A percentile compares a stretch with the other conserved stretches of the same genome.
phyloP scores from a whole-genome alignment of 2,329 filamentous ascomycete species.

The Aspergillus sp. region DNA sequence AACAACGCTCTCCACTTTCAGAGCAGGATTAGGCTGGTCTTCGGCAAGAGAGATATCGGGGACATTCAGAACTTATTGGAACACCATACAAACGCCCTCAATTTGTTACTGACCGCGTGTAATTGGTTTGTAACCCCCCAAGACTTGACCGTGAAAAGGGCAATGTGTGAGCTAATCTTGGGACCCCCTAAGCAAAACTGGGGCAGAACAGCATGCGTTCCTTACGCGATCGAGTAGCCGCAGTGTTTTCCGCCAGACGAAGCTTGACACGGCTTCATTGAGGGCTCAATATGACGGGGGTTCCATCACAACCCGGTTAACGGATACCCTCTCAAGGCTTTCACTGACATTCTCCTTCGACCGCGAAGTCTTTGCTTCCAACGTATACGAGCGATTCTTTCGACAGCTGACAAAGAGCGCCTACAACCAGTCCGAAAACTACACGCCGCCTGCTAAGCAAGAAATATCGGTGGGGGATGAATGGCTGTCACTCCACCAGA shows the following conservation, averaged over 20 bases:
- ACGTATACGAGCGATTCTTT: conserved; percentile 3
- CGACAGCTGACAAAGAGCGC: neutral
- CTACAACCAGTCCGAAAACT: neutral
- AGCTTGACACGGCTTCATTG: neutral
- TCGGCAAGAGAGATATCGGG: conserved; percentile 2
- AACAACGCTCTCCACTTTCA: neutral
- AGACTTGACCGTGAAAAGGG: too few relatives aligned
- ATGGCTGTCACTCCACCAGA: too few relatives aligned
- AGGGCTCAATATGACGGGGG: neutral
- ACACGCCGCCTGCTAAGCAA: too few relatives aligned
- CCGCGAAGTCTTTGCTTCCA: neutral
- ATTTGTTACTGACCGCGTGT: conserved; percentile 3
- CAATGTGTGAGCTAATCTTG: neutral
- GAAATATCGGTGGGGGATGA: too few relatives aligned
- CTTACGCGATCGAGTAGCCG: conserved; percentile 4
- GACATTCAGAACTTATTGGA: conserved; percentile 7
- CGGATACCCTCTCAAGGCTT: neutral
- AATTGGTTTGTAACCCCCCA: neutral
- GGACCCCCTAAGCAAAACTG: neutral
- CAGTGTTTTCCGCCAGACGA: neutral
- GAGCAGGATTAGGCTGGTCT: conserved; percentile 1
- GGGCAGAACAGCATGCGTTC: neutral
- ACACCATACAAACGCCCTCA: conserved; percentile 11
- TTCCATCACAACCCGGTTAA: neutral
- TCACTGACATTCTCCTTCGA: conserved; percentile 2